Conservation (phyloP, 805 yeast genomes). For the Metschnikowia corniflorae region DNA sequence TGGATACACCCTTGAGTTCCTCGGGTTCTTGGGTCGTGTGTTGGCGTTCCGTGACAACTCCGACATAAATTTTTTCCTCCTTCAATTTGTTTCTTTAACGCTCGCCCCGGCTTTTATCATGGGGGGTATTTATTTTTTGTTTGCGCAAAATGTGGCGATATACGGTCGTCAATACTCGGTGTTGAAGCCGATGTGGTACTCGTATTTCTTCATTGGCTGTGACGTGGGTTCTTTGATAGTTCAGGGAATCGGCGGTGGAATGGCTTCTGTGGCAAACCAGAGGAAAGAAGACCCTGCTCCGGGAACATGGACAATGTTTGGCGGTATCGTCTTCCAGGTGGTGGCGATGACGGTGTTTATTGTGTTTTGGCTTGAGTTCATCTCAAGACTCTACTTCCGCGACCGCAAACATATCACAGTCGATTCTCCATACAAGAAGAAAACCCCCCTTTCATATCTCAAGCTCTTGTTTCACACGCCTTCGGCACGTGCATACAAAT, state of each 20-base stretch:
- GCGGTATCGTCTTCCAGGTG: conserved; percentile 37
- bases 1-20: conserved; percentile 35
- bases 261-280: conserved; percentile 28
- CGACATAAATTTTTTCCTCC: conserved; percentile 22
- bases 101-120: conserved; percentile 41
- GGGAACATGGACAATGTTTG: conserved; percentile 37
- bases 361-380: conserved; percentile 34
- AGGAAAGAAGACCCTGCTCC: conserved; percentile 24
- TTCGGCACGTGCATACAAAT: conserved; percentile 23
- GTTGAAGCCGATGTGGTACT: conserved; percentile 41
- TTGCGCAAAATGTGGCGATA: conserved; percentile 39
- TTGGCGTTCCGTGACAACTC: conserved; percentile 26
- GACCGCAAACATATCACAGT: conserved; percentile 13
- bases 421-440: conserved; percentile 17
- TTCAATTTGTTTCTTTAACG: conserved; percentile 35
- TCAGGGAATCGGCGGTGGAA: conserved; percentile 41
- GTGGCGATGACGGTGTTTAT: conserved; percentile 37
- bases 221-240: conserved; percentile 36
- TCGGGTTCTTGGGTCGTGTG: conserved; percentile 38
- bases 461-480: conserved; percentile 23
- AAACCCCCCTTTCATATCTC: conserved; percentile 18
- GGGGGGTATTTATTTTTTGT: conserved; percentile 41
- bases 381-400: conserved; percentile 30
- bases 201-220: conserved; percentile 36
- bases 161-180: conserved; percentile 37